phyloP scores from a whole-genome alignment of 495 filamentous ascomycete species.

The Penicillium malachiteum region DNA sequence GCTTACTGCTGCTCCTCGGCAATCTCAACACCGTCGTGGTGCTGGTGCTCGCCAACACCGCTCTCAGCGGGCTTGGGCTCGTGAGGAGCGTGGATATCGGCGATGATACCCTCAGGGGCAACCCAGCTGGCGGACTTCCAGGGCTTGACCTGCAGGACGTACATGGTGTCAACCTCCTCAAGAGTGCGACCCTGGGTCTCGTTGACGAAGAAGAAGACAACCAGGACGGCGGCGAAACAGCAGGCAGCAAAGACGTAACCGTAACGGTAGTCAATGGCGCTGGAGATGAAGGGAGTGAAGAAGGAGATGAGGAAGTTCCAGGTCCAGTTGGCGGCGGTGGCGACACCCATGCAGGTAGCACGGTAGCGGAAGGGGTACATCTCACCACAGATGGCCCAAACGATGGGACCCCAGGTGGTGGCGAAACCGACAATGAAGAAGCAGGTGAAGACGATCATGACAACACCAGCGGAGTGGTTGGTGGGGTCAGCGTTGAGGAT shows the following conservation, averaged over 20 bases:
- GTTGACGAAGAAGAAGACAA: slow-evolving; percentile 78
- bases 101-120: slow-evolving; percentile 44
- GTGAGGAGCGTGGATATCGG: slow-evolving; percentile 28
- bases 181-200: slow-evolving; percentile 67
- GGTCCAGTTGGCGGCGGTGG: slow-evolving; percentile 82
- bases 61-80: slow-evolving; percentile 20
- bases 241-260: slow-evolving; percentile 79
- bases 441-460: slow-evolving; percentile 75
- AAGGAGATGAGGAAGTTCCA: slow-evolving; percentile 89
- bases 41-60: slow-evolving; percentile 19
- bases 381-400: slow-evolving; percentile 79
- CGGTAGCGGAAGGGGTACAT: slow-evolving; percentile 78
- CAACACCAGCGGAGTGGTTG: slow-evolving; percentile 61
- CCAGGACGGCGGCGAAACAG: slow-evolving; percentile 59
- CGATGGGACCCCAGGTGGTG: slow-evolving; percentile 79
- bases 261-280: slow-evolving; percentile 68
- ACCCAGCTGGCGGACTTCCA: slow-evolving; percentile 63
- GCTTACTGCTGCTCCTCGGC: slow-evolving; percentile 14
- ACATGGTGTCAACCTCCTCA: slow-evolving; percentile 87
- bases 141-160: slow-evolving; percentile 66
- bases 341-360: slow-evolving; percentile 70
- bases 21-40: slow-evolving; percentile 21
- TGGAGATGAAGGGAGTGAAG: slow-evolving; percentile 76
- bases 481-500: slow-evolving; percentile 53
- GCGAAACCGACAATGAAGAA: slow-evolving; percentile 63